phyloP scores from a whole-genome alignment of 495 filamentous ascomycete genomes.

The Lindgomyces ingoldianus region DNA sequence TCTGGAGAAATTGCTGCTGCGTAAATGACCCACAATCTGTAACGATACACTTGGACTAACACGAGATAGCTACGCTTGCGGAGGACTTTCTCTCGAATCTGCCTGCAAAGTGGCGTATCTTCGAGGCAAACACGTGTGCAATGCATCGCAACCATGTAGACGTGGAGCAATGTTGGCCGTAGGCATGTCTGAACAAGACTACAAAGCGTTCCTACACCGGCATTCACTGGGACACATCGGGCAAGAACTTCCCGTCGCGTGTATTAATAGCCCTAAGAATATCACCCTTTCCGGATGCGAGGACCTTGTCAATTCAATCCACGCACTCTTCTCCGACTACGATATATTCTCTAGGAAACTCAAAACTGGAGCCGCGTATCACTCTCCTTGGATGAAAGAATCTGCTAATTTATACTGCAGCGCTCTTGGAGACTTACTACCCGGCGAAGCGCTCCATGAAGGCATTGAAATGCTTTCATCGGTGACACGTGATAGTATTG shows the following conservation, averaged over 20 bases:
- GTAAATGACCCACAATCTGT: background rate
- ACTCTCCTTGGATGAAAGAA: conserved; percentile 42
- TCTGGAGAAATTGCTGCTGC: conserved; percentile 41
- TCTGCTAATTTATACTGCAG: too few relatives aligned
- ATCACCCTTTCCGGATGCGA: background rate
- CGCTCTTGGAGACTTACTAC: too few relatives aligned
- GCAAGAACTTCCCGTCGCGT: background rate
- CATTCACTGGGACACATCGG: too few relatives aligned
- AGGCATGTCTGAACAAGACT: background rate
- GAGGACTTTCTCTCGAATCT: conserved; percentile 5
- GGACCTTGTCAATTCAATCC: background rate
- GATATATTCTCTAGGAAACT: conserved; percentile 36
- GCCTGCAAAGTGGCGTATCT: conserved; percentile 20
- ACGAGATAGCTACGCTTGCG: conserved; percentile 8
- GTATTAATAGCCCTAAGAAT: conserved; percentile 4
- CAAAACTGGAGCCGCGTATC: conserved; percentile 40
- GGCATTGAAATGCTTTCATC: background rate
- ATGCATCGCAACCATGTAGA: background rate
- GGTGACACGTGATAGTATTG: background rate
- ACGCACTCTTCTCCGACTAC: background rate
- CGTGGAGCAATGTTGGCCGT: background rate
- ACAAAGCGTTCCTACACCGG: too few relatives aligned
- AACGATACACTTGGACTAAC: background rate
- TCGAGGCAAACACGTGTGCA: conserved; percentile 4
- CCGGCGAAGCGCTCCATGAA: too few relatives aligned